Base-by-base conservation (phyloP, 148 eudicot species). In the Vaccinium myrtillus region DNA sequence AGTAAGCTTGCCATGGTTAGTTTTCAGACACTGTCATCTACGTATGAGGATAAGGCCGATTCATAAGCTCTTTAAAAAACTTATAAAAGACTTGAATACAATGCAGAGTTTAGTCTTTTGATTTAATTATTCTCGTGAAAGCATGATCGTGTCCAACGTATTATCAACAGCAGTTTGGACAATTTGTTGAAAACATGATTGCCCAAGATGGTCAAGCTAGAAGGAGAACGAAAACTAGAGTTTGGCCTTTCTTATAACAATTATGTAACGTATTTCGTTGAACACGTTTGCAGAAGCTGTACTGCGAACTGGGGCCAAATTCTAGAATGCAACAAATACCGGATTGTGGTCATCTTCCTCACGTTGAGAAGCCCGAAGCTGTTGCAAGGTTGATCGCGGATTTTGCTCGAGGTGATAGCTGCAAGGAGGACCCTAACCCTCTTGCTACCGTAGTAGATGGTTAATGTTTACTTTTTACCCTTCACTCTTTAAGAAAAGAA, bases 331-430 rank as follows among this genome's bases (percentile, higher is more conserved):
- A 81, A 8, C 88, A 82, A 67, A 85, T 95, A 86, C 89, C 95
- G 53, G 92, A 87, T 46, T 92, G 94, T 77, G 98, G 98, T 46
- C 98, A 95, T 86, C 85, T 95, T 78, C 97, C 97, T 77, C 98
- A 94, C 56, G 90, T 94, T 0, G 94, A 95, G 84, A 93, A 92
- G 78, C 97, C 97, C 1, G 53, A 83, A 6, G 82, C 84, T 49
- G 90, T 92, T 11, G 88, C 95, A 5, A 85, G 85, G 82, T 87
- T 92, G 92, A 92, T 95, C 23, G 77, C 83, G 19, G 90, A 91
- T 53, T 94, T 93, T 86, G 95, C 88, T 83, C 82, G 32, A 75
- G 54, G 16, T 39, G 46, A 21, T 74, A 6, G 46, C 54, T 36
- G 56, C 27, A 27, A 36, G 36, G 9, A 11, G 43, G 77, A 67